Percentiles rank a stretch among this genome's conserved stretches.
phyloP scores from a whole-genome alignment of 2,329 filamentous ascomycete species.

The Scopulariopsis brevicaulis region DNA sequence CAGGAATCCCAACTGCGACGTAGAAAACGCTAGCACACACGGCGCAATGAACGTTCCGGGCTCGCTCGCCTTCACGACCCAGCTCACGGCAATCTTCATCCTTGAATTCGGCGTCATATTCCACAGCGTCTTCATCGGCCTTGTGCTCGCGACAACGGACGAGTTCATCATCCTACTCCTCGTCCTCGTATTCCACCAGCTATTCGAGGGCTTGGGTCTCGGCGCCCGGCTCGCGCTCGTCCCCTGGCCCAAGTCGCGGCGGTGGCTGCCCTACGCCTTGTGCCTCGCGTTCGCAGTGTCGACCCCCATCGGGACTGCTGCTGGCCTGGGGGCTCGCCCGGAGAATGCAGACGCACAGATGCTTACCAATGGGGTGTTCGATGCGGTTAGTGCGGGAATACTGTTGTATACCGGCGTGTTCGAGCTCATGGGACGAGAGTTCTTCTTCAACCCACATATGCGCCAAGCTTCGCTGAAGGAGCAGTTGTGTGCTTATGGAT shows the following conservation, averaged over 20 bases:
- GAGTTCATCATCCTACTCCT: slow-evolving; percentile 49
- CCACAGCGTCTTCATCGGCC: slow-evolving; percentile 52
- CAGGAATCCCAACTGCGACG: background rate
- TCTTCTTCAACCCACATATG: slow-evolving; percentile 90
- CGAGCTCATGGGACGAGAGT: slow-evolving; percentile 91
- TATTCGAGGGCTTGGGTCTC: slow-evolving; percentile 52
- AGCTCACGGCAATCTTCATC: slow-evolving; percentile 17
- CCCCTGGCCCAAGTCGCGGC: slow-evolving; percentile 27
- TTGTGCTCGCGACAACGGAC: slow-evolving; percentile 49
- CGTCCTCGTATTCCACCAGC: slow-evolving; percentile 47
- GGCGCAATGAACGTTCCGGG: background rate
- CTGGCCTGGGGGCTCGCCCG: slow-evolving; percentile 32
- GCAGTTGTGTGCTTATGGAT: slow-evolving; percentile 57
- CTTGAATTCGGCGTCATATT: slow-evolving; percentile 53
- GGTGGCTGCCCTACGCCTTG: slow-evolving; percentile 35
- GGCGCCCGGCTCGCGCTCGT: slow-evolving; percentile 48
- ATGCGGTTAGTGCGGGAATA: slow-evolving; percentile 80
- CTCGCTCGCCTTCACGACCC: background rate
- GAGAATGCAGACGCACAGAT: slow-evolving; percentile 29
- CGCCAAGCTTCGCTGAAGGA: slow-evolving; percentile 58
- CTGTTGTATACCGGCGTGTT: slow-evolving; percentile 88
- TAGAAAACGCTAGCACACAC: background rate
- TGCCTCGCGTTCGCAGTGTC: slow-evolving; percentile 36
- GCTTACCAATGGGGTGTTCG: slow-evolving; percentile 79
- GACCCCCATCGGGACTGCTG: slow-evolving; percentile 37